These are phyloP conservation scores for Leccinellum rugosiceps DNA, from an alignment of 768 basidiomycete species.

Conservation along the genomic window DNA sequence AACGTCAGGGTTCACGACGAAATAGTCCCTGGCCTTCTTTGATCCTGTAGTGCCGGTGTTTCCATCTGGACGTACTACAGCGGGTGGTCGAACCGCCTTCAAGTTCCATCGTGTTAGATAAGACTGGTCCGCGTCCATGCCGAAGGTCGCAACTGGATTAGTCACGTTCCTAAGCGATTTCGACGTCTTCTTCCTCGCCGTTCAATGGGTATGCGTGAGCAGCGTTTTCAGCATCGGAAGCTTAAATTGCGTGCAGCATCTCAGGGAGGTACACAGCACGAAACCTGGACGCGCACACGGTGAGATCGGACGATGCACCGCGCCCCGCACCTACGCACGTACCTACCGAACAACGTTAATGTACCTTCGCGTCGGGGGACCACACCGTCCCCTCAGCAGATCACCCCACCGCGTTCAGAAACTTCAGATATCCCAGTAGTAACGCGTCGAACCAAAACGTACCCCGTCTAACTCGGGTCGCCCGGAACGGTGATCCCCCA, in stretches of 20 bases:
- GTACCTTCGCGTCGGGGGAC: slow-evolving; percentile 81
- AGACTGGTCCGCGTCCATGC: slow-evolving; percentile 16
- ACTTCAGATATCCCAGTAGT: no score
- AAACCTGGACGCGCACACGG: slow-evolving; percentile 42
- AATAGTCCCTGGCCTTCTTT: slow-evolving; percentile 78
- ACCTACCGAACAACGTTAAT: no score
- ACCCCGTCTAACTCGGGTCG: slow-evolving; percentile 79
- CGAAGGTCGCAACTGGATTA: slow-evolving; percentile 70
- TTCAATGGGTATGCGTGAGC: slow-evolving; percentile 83
- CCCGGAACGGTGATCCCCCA: slow-evolving; percentile 88
- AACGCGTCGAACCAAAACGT: slow-evolving; percentile 95
- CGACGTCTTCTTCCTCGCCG: slow-evolving; percentile 83
- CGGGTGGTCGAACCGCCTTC: no score
- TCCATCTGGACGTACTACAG: no score
- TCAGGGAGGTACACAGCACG: slow-evolving; percentile 89
- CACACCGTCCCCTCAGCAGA: slow-evolving; percentile 38
- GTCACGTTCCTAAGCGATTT: slow-evolving; percentile 86
- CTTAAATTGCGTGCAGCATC: slow-evolving; percentile 68
- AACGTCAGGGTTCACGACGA: slow-evolving; percentile 82
- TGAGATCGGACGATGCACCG: no score
- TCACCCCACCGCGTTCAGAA: slow-evolving; percentile 75
- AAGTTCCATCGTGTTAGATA: no score
- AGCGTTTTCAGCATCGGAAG: slow-evolving; percentile 51
- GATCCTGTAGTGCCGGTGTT: no score
- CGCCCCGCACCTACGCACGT: no score